Base-by-base conservation (phyloP, 2,329 filamentous ascomycete genomes). In the Colletotrichum sp. region DNA sequence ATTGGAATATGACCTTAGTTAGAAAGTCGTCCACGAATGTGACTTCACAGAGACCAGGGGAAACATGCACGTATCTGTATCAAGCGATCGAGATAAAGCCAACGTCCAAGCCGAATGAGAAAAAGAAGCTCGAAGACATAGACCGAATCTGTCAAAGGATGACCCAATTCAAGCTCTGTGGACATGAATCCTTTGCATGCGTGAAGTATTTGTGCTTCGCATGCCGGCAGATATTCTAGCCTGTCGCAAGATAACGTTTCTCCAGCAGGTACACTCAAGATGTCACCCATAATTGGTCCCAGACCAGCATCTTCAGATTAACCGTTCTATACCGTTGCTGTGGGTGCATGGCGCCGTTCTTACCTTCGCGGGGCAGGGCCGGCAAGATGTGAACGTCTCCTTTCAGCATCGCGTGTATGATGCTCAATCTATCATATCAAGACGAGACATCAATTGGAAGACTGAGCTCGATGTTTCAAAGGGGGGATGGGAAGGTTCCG, bases 401-500 rank as follows among this genome's bases (percentile, higher is more conserved):
- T 21, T 24, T 13, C 0, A 52, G 12, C 43, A 24, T 52, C n/a
- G 43, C n/a, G 12, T 24, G 0, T 0, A 21, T n/a, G 9, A 12
- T 48, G 18, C 18, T 48, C 39, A n/a, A 12, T 48, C 18, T 48
- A 48, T 3, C 9, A 48, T n/a, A n/a, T 3, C 39, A 48, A 6
- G 5, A n/a, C 18, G 39, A 10, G 9, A n/a, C 0, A 48, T n/a
- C 2, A 48, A 10, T 6, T n/a, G 9, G 2, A 6, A 43, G 39
- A n/a, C 39, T 48, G n/a, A 0, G 10, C n/a, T 52, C n/a, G 43
- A 4, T 24, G 43, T 52, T 21, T 52, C 43, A 52, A 13, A 12
- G 0, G 3, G 0, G 4, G 6, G 1, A 0, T 13, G 2, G 43
- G 12, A 7, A 52, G n/a, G 43, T 52, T 21, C 2, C 43, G 43